Evolutionary conservation across 2,329 filamentous ascomycete species (phyloP).

Genomic region (Fusarium vanettenii): DNA sequence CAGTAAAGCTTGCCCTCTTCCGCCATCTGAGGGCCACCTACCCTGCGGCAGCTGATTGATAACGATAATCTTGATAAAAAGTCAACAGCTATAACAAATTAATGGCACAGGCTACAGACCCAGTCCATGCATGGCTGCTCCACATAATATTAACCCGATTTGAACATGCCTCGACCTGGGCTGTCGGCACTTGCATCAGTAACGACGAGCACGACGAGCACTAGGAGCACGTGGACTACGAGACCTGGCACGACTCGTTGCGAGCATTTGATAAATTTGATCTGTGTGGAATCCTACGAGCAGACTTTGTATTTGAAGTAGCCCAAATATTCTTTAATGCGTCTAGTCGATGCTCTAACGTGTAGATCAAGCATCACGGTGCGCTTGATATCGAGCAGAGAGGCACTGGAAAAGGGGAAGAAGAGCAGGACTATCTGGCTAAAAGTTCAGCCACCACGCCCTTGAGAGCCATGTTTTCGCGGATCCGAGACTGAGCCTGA

Average conservation of each 20-base stretch:
- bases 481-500: background rate
- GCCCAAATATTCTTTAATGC: too few species aligned
- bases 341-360: background rate
- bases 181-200: background rate
- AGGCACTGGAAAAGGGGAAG: background rate
- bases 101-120: background rate
- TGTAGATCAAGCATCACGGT: background rate
- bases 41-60: background rate
- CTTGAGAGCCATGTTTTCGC: background rate
- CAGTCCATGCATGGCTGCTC: background rate
- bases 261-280: background rate
- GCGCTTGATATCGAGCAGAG: too few species aligned
- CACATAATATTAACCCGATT: background rate
- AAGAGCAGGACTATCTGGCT: background rate
- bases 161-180: background rate
- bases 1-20: too few species aligned
- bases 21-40: background rate
- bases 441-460: background rate
- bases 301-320: background rate
- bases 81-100: background rate
- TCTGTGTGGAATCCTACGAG: background rate
- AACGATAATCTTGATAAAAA: background rate
- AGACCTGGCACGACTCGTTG: accelerated
- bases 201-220: background rate
- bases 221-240: background rate